These are phyloP conservation scores for Cercospora sesami DNA, from an alignment of 2,329 filamentous ascomycete species.

Conservation along the genomic window DNA sequence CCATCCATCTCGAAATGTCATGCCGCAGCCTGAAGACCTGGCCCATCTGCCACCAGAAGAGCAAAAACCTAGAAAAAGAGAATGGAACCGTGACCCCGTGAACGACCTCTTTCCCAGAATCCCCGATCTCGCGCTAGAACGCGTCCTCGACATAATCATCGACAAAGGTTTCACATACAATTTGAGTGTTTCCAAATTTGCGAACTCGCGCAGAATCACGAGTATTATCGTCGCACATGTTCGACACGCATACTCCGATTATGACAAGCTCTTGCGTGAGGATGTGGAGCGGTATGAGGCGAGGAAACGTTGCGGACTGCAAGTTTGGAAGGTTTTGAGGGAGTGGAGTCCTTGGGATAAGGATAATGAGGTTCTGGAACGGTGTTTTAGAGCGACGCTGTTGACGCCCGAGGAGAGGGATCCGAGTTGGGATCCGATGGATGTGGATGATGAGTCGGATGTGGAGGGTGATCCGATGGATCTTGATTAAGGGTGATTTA, in stretches of 20 bases:
- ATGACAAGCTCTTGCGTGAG: slow-evolving; percentile 55
- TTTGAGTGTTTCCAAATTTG: slow-evolving; percentile 31
- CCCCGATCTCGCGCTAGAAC: slow-evolving; percentile 27
- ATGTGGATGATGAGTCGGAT: slow-evolving; percentile 32
- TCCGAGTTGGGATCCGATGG: slow-evolving; percentile 35
- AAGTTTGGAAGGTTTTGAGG: slow-evolving; percentile 35
- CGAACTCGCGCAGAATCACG: slow-evolving; percentile 34
- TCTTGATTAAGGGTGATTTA: slow-evolving; percentile 25
- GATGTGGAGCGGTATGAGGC: slow-evolving; percentile 36
- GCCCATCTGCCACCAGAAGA: slow-evolving; percentile 8
- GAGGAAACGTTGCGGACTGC: slow-evolving; percentile 25
- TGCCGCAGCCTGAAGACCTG: slow-evolving; percentile 5
- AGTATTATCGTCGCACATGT: slow-evolving; percentile 60
- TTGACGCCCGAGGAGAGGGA: slow-evolving; percentile 33
- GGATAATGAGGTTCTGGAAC: slow-evolving; percentile 34
- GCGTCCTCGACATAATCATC: slow-evolving; percentile 35
- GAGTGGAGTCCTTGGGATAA: slow-evolving; percentile 40
- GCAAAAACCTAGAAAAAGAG: slow-evolving; percentile 20
- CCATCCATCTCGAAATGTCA: background rate
- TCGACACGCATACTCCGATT: slow-evolving; percentile 61
- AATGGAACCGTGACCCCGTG: slow-evolving; percentile 36
- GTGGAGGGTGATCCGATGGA: slow-evolving; percentile 35
- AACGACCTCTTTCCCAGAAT: slow-evolving; percentile 37
- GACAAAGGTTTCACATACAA: slow-evolving; percentile 35
- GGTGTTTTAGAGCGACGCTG: slow-evolving; percentile 34